Percentiles rank a stretch among this genome's conserved stretches.
These are phyloP conservation scores for Aspergillus pseudonomiae DNA, from an alignment of 2,329 filamentous ascomycete species.

Conservation along the genomic window DNA sequence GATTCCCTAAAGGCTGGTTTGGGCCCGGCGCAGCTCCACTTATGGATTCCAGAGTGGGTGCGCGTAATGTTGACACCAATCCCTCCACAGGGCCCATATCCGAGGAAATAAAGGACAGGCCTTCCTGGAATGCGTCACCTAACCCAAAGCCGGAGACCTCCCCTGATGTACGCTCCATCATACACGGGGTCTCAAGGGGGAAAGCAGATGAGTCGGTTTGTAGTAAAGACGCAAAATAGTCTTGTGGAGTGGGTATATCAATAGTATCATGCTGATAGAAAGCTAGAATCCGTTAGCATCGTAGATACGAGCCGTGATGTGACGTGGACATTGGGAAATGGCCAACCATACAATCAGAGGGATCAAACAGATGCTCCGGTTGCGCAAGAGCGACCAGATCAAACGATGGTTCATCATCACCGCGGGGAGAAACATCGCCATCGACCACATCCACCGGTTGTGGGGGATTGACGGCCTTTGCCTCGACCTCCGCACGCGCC, in stretches of 20 bases:
- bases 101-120: neutral
- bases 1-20: neutral
- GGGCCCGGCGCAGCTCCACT: neutral
- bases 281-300: neutral
- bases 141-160: neutral
- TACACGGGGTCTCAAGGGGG: neutral
- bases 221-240: neutral
- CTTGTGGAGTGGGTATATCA: neutral
- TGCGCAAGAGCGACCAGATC: neutral
- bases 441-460: neutral
- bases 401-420: neutral
- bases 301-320: neutral
- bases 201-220: neutral
- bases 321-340: neutral
- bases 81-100: neutral
- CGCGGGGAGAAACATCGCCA: neutral
- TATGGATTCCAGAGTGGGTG: neutral
- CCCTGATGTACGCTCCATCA: neutral
- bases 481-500: neutral
- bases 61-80: slow-evolving; percentile 1
- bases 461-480: neutral
- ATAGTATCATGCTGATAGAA: neutral
- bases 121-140: neutral
- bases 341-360: neutral
- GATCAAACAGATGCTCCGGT: neutral